Conservation (phyloP, 805 yeast species). For the Starmerella vaccinii region DNA sequence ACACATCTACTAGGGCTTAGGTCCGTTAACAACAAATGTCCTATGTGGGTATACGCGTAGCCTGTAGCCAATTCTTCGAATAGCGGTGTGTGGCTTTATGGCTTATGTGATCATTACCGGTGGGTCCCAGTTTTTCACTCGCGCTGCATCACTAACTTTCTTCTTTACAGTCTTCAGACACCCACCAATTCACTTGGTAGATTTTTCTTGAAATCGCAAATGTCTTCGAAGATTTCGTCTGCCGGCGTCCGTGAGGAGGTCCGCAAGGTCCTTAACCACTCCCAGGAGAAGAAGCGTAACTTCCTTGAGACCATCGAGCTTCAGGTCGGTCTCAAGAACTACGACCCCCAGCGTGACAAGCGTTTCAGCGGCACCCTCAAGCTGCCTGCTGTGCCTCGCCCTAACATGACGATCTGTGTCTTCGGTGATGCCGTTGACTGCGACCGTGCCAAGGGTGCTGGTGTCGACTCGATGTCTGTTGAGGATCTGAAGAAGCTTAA, state of each 20-base stretch:
- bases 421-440: conserved; percentile 99
- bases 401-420: conserved; percentile 99
- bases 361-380: conserved; percentile 99
- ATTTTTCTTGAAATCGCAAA: conserved; percentile 22
- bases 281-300: conserved; percentile 98
- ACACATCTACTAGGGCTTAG: background rate
- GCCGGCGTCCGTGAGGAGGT: conserved; percentile 96
- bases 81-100: background rate
- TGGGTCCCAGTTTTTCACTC: background rate
- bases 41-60: background rate
- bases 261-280: conserved; percentile 77
- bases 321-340: conserved; percentile 99
- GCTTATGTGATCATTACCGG: background rate
- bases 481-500: conserved; percentile 99
- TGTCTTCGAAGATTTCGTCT: conserved; percentile 62
- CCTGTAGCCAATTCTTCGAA: too few relatives aligned
- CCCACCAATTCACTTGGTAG: conserved; percentile 28
- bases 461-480: conserved; percentile 99
- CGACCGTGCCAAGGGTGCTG: conserved; percentile 99
- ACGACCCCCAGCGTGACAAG: conserved; percentile 99
- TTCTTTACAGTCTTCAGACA: conserved; percentile 10
- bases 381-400: conserved; percentile 99
- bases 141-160: too few relatives aligned
- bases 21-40: background rate
- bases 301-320: conserved; percentile 99